phyloP scores from a whole-genome alignment of 2,329 filamentous ascomycete species.

The Neopestalotiopsis clavispora region DNA sequence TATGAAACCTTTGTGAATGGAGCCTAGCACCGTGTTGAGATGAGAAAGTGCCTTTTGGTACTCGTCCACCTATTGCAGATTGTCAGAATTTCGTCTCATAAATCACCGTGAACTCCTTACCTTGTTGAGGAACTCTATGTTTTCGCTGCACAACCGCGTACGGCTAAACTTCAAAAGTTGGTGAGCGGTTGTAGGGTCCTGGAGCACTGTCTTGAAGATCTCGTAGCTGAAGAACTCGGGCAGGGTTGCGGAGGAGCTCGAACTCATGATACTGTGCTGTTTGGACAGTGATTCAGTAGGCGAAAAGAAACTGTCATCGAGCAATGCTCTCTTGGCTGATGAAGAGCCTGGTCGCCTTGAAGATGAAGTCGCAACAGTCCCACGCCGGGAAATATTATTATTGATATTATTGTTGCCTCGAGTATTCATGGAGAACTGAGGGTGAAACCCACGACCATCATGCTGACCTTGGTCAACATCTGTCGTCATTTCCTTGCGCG shows the following conservation, averaged over 20 bases:
- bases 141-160: constrained; percentile 44
- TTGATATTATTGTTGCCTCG: neutral
- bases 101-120: constrained; percentile 30
- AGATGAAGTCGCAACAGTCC: neutral
- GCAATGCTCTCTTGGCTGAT: neutral
- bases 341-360: neutral
- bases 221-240: constrained; percentile 47
- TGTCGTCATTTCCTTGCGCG: neutral
- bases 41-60: constrained; percentile 47
- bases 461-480: neutral
- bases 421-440: neutral
- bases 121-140: constrained; percentile 52
- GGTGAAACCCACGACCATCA: neutral
- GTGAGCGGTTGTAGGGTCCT: constrained; percentile 48
- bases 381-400: neutral
- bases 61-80: constrained; percentile 40
- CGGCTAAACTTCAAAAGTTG: constrained; percentile 47
- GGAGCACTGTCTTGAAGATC: constrained; percentile 46
- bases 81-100: neutral
- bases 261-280: neutral
- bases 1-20: constrained; percentile 37
- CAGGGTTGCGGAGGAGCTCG: constrained; percentile 23
- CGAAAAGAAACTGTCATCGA: neutral
- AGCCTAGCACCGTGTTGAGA: constrained; percentile 42
- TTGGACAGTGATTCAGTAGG: neutral